Evolutionary conservation across 805 yeast species (phyloP), one percentile per base, ranked within the genome.

Genomic region (Candida nonsorbophila): DNA sequence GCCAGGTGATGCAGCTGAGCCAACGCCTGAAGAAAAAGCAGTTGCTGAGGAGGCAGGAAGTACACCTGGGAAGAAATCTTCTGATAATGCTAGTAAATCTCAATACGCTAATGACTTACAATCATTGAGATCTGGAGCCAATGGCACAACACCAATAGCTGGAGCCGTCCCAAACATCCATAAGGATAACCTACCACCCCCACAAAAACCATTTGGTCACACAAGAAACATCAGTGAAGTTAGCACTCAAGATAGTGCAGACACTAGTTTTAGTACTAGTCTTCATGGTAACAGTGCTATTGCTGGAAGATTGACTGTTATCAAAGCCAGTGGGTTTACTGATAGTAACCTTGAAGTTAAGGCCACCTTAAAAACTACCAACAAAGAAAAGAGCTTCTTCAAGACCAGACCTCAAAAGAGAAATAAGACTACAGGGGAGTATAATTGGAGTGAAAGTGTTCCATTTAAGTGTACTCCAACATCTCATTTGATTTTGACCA

Each of bases 391-490:
- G 46, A 82, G 72, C 25, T 46, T 90, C 21, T 72, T 66, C 59
- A 80, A 76, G 51, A 79, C 95, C 1, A 75, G 77, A 53, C 49
- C 67, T 13, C 49, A 59, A 30, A 84, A 83, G 42, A 20, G 34
- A 44, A 55, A 71, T 9, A 51, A 55, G 25, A 55, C 58, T 6
- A 58, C 60, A 6, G 79, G 77, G 1, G 6, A 45, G 1, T 61
- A 64, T 27, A 59, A 52, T 32, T 79, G 81, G 75, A 68, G 75
- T 35, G 95, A 85, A 47, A 62, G 77, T 13, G 63, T 71, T 36
- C 66, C 78, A 4, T 83, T 88, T 62, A 77, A 72, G 45, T 79
- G 90, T 4, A 64, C 79, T 4, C 55, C 77, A 4, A 79, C 72
- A 7, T 78, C 79, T 3, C 68, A 62, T 31, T 45, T 88, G 23